Percentiles rank a stretch among this genome's conserved stretches.
phyloP scores from a whole-genome alignment of 768 basidiomycete species.

The Leucocoprinus leucothites region DNA sequence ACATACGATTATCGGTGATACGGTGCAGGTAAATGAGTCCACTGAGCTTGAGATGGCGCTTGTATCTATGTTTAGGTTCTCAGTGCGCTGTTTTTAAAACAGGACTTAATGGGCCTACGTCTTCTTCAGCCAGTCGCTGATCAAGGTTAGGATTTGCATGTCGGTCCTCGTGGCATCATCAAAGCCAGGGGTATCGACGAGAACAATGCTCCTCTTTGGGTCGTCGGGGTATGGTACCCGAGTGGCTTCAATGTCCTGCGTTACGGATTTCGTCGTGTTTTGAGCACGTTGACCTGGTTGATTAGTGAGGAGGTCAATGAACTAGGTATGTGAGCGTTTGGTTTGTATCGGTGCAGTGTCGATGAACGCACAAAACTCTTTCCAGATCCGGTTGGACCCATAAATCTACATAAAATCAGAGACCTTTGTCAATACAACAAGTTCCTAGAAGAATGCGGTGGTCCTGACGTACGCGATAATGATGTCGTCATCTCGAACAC shows the following conservation, averaged over 20 bases:
- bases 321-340: not conserved
- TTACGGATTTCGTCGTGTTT: not conserved
- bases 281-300: not conserved
- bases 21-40: constrained; percentile 40
- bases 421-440: no score
- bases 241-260: not conserved
- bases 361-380: not conserved
- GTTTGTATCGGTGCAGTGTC: no score
- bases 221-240: not conserved
- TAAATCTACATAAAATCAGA: not conserved
- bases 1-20: constrained; percentile 35
- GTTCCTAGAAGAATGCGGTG: not conserved
- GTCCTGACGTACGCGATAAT: not conserved
- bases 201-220: constrained; percentile 8
- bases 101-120: not conserved
- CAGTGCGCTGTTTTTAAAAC: no score
- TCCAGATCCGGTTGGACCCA: not conserved
- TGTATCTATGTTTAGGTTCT: constrained; percentile 20
- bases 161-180: constrained; percentile 21
- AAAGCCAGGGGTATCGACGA: constrained; percentile 28
- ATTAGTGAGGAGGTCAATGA: not conserved
- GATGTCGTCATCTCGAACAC: not conserved
- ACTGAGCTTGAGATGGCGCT: constrained; percentile 22
- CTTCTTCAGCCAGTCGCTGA: constrained; percentile 22
- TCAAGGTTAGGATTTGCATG: constrained; percentile 18